Evolutionary conservation across 768 basidiomycete species (phyloP).

Genomic region (Termitomyces sp.): DNA sequence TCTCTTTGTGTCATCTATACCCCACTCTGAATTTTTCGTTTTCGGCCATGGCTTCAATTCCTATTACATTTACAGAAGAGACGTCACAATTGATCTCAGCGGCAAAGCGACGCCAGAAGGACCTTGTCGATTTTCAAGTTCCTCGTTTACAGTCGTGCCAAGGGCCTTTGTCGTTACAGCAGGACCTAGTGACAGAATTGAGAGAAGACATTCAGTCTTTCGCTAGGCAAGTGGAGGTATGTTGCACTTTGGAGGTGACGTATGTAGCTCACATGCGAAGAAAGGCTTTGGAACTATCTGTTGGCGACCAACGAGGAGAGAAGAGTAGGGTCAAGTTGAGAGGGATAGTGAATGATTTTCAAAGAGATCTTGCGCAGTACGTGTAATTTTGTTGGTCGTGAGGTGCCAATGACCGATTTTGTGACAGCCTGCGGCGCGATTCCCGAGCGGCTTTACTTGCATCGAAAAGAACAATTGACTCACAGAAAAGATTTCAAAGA

Average conservation of each 20-base stretch:
- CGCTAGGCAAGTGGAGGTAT: slow-evolving; percentile 63
- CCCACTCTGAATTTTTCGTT: background rate
- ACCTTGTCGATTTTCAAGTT: slow-evolving; percentile 67
- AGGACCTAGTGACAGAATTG: slow-evolving; percentile 68
- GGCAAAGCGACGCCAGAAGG: slow-evolving; percentile 50
- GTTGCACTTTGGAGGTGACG: slow-evolving; percentile 7
- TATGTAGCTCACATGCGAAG: slow-evolving; percentile 11
- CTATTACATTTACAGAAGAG: slow-evolving; percentile 46
- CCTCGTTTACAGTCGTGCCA: slow-evolving; percentile 65
- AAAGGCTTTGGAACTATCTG: slow-evolving; percentile 61
- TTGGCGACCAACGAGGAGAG: slow-evolving; percentile 67
- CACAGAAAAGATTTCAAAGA: slow-evolving; percentile 47
- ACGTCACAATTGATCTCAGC: slow-evolving; percentile 43
- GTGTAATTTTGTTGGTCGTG: slow-evolving; percentile 1
- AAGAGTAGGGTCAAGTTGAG: slow-evolving; percentile 44
- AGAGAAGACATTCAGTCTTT: slow-evolving; percentile 68
- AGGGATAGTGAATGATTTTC: slow-evolving; percentile 43
- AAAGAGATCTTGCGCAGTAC: slow-evolving; percentile 45
- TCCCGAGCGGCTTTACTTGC: slow-evolving; percentile 61
- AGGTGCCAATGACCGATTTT: background rate
- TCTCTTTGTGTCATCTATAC: background rate
- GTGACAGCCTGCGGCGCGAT: slow-evolving; percentile 50
- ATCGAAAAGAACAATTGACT: slow-evolving; percentile 72
- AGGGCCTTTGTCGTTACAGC: slow-evolving; percentile 67
- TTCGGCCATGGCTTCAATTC: slow-evolving; percentile 58